These are phyloP conservation scores for Aureobasidium sp. DNA, from an alignment of 2,329 filamentous ascomycete genomes.

Conservation along the genomic window DNA sequence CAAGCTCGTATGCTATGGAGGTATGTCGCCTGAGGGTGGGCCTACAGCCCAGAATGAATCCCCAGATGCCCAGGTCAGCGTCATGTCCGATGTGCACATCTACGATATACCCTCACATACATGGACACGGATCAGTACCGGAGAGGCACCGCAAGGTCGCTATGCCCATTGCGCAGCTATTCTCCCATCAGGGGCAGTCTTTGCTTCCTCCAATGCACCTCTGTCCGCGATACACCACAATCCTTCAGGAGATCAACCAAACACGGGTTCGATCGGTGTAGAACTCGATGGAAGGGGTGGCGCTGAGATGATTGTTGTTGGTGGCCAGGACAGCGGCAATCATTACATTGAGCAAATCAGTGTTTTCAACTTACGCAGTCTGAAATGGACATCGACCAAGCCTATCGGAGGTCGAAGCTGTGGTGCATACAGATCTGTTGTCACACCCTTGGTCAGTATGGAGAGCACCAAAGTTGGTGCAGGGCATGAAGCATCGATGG, in stretches of 20 bases:
- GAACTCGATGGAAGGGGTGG: slow-evolving; percentile 85
- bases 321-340: slow-evolving; percentile 93
- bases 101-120: slow-evolving; percentile 75
- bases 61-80: slow-evolving; percentile 50
- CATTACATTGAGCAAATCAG: slow-evolving; percentile 99
- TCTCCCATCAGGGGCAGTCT: slow-evolving; percentile 76
- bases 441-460: slow-evolving; percentile 67
- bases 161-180: slow-evolving; percentile 97
- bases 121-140: slow-evolving; percentile 70
- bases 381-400: slow-evolving; percentile 92
- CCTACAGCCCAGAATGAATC: slow-evolving; percentile 47
- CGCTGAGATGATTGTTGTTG: slow-evolving; percentile 94
- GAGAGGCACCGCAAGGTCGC: slow-evolving; percentile 79
- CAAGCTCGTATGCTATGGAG: slow-evolving; percentile 95
- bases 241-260: slow-evolving; percentile 69
- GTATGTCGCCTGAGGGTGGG: slow-evolving; percentile 86
- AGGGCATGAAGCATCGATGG: slow-evolving; percentile 27
- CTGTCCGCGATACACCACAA: slow-evolving; percentile 86
- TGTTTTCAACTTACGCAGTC: slow-evolving; percentile 88
- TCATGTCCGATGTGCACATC: slow-evolving; percentile 97
- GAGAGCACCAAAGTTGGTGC: slow-evolving; percentile 60
- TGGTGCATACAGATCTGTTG: slow-evolving; percentile 91
- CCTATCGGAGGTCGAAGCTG: slow-evolving; percentile 75
- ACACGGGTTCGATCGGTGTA: slow-evolving; percentile 80
- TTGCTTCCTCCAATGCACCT: slow-evolving; percentile 75